Evolutionary conservation across 2,329 filamentous ascomycete genomes (phyloP).

Genomic region (Colletotrichum sp.): DNA sequence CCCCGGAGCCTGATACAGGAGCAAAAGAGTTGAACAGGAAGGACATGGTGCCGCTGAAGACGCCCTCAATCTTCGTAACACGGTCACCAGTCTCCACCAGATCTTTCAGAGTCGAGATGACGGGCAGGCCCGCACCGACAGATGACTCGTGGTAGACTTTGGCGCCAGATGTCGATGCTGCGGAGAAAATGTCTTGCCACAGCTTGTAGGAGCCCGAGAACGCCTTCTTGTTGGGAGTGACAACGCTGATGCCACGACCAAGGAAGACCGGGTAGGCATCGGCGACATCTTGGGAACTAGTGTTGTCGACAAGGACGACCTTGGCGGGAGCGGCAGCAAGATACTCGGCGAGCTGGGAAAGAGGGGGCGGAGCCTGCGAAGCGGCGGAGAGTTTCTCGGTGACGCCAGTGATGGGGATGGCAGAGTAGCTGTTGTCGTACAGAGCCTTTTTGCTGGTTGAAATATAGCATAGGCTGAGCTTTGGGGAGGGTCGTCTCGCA

Average conservation of each 20-base stretch:
- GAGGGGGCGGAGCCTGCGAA: constrained; percentile 66
- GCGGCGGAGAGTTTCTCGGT: constrained; percentile 70
- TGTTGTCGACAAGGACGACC: constrained; percentile 92
- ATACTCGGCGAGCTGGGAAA: constrained; percentile 77
- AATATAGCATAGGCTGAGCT: constrained; percentile 82
- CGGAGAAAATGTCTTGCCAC: constrained; percentile 86
- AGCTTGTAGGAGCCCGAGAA: constrained; percentile 83
- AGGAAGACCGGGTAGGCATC: constrained; percentile 83
- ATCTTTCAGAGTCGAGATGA: constrained; percentile 92
- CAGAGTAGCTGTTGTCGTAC: constrained; percentile 74
- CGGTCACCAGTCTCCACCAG: constrained; percentile 93
- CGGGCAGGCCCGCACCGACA: constrained; percentile 89
- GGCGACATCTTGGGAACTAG: constrained; percentile 86
- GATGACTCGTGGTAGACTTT: constrained; percentile 95
- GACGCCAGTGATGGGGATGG: constrained; percentile 65
- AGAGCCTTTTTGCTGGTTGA: constrained; percentile 85
- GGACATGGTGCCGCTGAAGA: constrained; percentile 97
- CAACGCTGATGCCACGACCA: constrained; percentile 82
- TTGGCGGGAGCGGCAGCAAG: constrained; percentile 79
- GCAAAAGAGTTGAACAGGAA: constrained; percentile 99
- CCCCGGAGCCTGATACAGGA: constrained; percentile 75
- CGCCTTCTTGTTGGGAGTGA: constrained; percentile 98
- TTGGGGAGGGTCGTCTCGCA: constrained; percentile 69
- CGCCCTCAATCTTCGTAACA: constrained; percentile 91
- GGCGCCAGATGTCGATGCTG: constrained; percentile 73